Conservation (phyloP, 805 yeast genomes). For the Schwanniomyces pseudopolymorphus region DNA sequence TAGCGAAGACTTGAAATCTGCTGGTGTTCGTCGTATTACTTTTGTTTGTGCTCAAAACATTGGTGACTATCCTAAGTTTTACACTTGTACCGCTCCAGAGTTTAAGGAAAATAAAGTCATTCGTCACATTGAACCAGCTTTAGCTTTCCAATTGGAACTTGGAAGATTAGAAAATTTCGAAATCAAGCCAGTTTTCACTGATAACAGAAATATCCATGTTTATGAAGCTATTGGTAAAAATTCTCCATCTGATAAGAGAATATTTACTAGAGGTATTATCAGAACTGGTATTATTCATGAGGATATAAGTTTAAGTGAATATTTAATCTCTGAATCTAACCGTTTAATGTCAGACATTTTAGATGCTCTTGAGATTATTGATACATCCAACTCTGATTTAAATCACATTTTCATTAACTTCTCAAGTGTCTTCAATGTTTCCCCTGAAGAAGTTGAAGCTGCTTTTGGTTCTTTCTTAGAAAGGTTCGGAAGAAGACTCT, state of each 20-base stretch:
- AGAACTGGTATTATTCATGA: constrained; percentile 94
- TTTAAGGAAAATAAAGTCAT: constrained; percentile 87
- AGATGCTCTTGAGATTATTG: constrained; percentile 92
- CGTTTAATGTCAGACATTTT: constrained; percentile 93
- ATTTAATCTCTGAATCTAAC: constrained; percentile 93
- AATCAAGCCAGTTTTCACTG: constrained; percentile 92
- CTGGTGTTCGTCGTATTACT: constrained; percentile 88
- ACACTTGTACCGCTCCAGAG: constrained; percentile 88
- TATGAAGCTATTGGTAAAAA: constrained; percentile 95
- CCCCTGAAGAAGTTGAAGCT: constrained; percentile 94
- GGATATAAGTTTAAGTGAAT: constrained; percentile 89
- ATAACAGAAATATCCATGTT: constrained; percentile 95
- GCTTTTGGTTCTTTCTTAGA: constrained; percentile 98
- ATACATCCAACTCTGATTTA: constrained; percentile 91
- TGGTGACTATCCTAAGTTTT: constrained; percentile 92
- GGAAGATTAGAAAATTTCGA: constrained; percentile 93
- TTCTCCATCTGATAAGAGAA: constrained; percentile 90
- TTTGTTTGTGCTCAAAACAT: constrained; percentile 80
- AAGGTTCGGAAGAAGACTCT: constrained; percentile 93
- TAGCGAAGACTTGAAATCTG: constrained; percentile 65
- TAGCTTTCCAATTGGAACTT: constrained; percentile 95
- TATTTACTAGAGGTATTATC: constrained; percentile 94
- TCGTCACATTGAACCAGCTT: constrained; percentile 97
- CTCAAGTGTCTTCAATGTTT: constrained; percentile 90
- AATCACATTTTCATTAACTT: constrained; percentile 97